Evolutionary conservation across 345 rosid genomes (phyloP).

Genomic region (Eutrema yunnanense): DNA sequence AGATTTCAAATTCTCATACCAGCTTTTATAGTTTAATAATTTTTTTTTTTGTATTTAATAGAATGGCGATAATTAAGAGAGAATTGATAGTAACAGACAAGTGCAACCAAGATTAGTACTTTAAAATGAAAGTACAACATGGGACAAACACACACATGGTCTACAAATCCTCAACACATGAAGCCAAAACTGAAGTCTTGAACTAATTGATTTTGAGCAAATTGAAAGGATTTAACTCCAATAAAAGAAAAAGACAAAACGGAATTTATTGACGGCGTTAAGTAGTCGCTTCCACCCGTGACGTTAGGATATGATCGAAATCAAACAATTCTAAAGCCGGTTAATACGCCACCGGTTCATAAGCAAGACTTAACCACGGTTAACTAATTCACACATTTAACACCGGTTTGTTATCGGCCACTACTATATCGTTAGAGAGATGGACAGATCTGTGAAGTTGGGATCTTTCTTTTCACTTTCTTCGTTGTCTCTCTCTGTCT

Average conservation of each 20-base stretch:
- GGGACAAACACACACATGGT: constrained; percentile 17
- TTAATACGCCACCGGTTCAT: background rate
- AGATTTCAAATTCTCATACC: background rate
- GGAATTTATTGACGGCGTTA: constrained; percentile 1
- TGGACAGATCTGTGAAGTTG: constrained; percentile 29
- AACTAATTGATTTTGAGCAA: background rate
- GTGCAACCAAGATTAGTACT: background rate
- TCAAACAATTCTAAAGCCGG: background rate
- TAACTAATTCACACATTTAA: background rate
- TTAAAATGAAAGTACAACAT: background rate
- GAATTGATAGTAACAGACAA: background rate
- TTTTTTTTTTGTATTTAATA: background rate
- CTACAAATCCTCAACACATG: constrained; percentile 12
- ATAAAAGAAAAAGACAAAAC: background rate
- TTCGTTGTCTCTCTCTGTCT: constrained; percentile 30
- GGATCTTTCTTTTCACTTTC: constrained; percentile 30
- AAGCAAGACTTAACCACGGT: constrained; percentile 1
- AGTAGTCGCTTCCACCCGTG: background rate
- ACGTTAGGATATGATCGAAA: background rate
- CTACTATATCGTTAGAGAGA: background rate
- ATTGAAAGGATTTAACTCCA: background rate
- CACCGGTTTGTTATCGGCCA: constrained; percentile 3
- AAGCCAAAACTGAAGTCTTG: background rate
- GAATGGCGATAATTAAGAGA: background rate
- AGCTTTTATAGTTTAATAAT: background rate